Conservation (phyloP, 1,284 basidiomycete genomes). For the Rhodotorula sp. region DNA sequence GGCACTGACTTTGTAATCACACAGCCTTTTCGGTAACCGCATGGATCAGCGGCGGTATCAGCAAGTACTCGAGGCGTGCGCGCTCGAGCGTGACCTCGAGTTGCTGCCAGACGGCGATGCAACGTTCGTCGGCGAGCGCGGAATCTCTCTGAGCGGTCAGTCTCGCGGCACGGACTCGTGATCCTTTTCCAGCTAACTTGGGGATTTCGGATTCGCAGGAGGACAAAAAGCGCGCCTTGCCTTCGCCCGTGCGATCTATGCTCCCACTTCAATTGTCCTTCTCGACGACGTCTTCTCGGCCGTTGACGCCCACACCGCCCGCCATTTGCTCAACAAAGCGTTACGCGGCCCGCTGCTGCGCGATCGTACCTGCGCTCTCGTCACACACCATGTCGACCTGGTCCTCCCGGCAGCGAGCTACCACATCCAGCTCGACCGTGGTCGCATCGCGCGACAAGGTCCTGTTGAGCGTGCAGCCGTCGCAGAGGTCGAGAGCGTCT, state of each 20-base stretch:
- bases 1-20: constrained; percentile 56
- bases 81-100: constrained; percentile 73
- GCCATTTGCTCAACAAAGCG: constrained; percentile 75
- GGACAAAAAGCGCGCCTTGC: constrained; percentile 58
- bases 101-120: constrained; percentile 86
- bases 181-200: constrained; percentile 45
- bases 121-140: constrained; percentile 54
- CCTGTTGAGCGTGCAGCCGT: neutral
- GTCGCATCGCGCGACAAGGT: constrained; percentile 71
- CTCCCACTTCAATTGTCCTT: constrained; percentile 70
- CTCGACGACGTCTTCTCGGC: constrained; percentile 89
- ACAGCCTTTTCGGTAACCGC: constrained; percentile 82
- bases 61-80: constrained; percentile 72
- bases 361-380: constrained; percentile 75
- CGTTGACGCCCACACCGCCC: constrained; percentile 78
- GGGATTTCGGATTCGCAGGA: constrained; percentile 4
- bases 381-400: constrained; percentile 70
- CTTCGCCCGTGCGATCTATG: constrained; percentile 89
- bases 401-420: constrained; percentile 48
- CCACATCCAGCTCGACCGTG: constrained; percentile 72
- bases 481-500: neutral
- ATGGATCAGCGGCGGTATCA: constrained; percentile 74
- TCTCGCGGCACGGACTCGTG: neutral
- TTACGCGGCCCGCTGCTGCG: constrained; percentile 57
- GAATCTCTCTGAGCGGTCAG: constrained; percentile 73